Percentiles rank a stretch among this genome's conserved stretches.
phyloP scores from a whole-genome alignment of 2,329 filamentous ascomycete species.

The Onygena corvina region DNA sequence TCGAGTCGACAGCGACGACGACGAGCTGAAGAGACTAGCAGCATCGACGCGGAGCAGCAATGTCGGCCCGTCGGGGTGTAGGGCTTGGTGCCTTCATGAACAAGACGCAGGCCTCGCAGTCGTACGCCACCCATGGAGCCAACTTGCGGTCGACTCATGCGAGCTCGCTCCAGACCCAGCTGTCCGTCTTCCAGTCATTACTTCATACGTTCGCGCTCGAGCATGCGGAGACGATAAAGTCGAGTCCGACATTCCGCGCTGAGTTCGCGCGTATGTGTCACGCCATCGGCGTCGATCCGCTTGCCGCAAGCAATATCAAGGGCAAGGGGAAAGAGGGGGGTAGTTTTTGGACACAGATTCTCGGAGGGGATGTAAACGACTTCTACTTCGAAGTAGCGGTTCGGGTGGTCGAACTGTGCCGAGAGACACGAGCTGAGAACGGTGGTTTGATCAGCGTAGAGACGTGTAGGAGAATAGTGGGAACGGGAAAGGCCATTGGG shows the following conservation, averaged over 20 bases:
- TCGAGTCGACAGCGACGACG: too few species aligned
- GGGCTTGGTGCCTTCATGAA: constrained; percentile 85
- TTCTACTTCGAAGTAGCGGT: constrained; percentile 98
- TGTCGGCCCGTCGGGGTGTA: constrained; percentile 51
- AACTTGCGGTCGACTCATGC: constrained; percentile 75
- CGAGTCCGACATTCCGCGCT: constrained; percentile 84
- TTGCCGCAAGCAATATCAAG: constrained; percentile 54
- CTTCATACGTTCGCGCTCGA: constrained; percentile 91
- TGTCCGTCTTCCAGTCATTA: constrained; percentile 88
- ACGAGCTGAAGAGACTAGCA: too few species aligned
- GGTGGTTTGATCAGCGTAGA: constrained; percentile 77
- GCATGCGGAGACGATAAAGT: constrained; percentile 90
- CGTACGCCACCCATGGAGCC: constrained; percentile 82
- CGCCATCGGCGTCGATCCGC: constrained; percentile 88
- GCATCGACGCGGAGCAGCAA: constrained; percentile 21
- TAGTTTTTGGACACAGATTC: constrained; percentile 83
- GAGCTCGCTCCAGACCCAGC: constrained; percentile 76
- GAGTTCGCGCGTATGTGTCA: constrained; percentile 98
- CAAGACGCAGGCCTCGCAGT: constrained; percentile 68
- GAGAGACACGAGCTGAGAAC: constrained; percentile 76
- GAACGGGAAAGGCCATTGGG: constrained; percentile 60
- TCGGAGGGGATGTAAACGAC: constrained; percentile 86
- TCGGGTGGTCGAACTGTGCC: constrained; percentile 85
- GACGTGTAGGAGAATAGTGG: constrained; percentile 67
- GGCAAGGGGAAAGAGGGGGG: constrained; percentile 41